Evolutionary conservation across 73 alveolate genomes (phyloP), one percentile per base, ranked within the genome.

Genomic region (Paramecium biaurelia): DNA sequence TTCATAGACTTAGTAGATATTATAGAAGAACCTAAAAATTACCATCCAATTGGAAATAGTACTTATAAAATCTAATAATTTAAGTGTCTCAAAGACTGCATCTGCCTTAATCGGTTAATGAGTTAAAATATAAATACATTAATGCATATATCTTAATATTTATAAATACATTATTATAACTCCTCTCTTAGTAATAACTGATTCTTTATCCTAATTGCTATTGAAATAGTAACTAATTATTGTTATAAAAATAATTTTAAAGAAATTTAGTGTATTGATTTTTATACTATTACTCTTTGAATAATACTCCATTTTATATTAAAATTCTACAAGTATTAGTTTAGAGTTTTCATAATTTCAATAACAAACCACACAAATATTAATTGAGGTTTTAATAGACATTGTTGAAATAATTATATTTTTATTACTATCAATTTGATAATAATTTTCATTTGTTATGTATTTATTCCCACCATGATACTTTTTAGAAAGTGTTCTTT

Each of bases 1-100:
- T 98, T 95, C 99, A 98, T 96, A 97, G 99, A 95, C 95, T 98
- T 24, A 99, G 99, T 53, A 94, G 99, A 89, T 98, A 98, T 98
- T 98, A 97, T 96, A 97, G 96, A 95, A 94, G 97, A 82, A 95
- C 96, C 92, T 95, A 97, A 96, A 90, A 96, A 70, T 93, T 98
- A 70, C 99, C 99, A 38, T 97, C 99, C 76, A 97, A 96, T 87
- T 98, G 99, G 99, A 98, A 97, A 93, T 98, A 98, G 68, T 53
- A 53, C 68, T 90, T 26, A 30, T 26, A 12, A 26, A 15, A 26
- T 63, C 26, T 32, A 63, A 63, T 85, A 34, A 24, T 53, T n/a
- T n/a, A 53, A 53, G 68, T 35, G 87, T 74, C 67, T 74, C 87
- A 21, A 74, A 74, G 87, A 38, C 57, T 32, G 87, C 87, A 34